Conservation (phyloP, 129 eudicot genomes). For the Scalesia atractyloides region DNA sequence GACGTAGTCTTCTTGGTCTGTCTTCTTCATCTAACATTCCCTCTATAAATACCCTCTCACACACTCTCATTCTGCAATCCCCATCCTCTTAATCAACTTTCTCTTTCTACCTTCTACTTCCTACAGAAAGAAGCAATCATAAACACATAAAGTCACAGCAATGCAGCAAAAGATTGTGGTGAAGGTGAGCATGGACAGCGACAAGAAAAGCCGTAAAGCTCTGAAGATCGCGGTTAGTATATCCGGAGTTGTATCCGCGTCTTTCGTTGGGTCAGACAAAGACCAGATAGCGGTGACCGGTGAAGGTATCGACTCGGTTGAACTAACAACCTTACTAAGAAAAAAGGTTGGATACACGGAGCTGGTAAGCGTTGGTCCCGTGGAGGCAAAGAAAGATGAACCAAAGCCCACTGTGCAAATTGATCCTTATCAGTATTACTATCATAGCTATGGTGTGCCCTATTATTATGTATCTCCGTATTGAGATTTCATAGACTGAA, state of each 20-base stretch:
- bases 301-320: slow-evolving; percentile 35
- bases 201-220: slow-evolving; percentile 35
- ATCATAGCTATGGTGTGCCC: not conserved
- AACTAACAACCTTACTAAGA: slow-evolving; percentile 19
- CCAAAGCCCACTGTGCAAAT: not conserved
- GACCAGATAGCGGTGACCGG: slow-evolving; percentile 43
- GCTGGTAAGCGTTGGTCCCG: slow-evolving; percentile 28
- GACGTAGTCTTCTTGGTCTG: no score
- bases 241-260: slow-evolving; percentile 35
- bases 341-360: slow-evolving; percentile 29
- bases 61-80: no score
- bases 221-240: slow-evolving; percentile 36
- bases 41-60: no score
- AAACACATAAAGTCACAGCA: no score
- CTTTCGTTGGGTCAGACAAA: slow-evolving; percentile 18
- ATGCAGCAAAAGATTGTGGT: slow-evolving; percentile 50
- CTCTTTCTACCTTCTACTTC: no score
- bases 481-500: not conserved
- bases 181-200: slow-evolving; percentile 21
- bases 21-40: no score
- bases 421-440: slow-evolving; percentile 11
- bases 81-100: no score
- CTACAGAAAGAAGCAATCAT: no score
- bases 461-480: not conserved
- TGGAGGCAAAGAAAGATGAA: slow-evolving; percentile 17